A percentile compares a stretch with the other conserved stretches of the same genome.
These are phyloP conservation scores for Phalaenopsis hybrid DNA, from an alignment of 116 monocot species.

Conservation along the genomic window DNA sequence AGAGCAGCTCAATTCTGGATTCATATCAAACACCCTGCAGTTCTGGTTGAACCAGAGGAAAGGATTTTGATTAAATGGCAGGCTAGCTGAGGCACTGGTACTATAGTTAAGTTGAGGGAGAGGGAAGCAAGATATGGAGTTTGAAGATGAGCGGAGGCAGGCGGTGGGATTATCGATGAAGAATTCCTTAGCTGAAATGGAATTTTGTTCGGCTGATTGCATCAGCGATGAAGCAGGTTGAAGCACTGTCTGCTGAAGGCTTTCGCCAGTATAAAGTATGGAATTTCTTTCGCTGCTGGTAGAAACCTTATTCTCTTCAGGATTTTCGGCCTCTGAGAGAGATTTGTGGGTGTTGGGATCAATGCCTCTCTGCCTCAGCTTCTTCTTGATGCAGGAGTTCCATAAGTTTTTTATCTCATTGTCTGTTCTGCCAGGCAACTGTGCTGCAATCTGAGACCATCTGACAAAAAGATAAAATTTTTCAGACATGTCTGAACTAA, in stretches of 20 bases:
- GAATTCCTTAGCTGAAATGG: constrained; percentile 10
- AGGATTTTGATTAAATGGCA: constrained; percentile 15
- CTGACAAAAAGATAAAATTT: constrained; percentile 11
- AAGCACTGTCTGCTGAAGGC: neutral
- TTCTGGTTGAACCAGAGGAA: constrained; percentile 41
- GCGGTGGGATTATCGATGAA: constrained; percentile 9
- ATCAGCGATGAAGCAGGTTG: neutral
- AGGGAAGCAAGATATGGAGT: constrained; percentile 6
- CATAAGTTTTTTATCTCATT: constrained; percentile 93
- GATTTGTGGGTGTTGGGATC: constrained; percentile 78
- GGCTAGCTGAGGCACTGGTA: neutral
- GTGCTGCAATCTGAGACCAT: constrained; percentile 92
- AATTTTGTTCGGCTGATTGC: constrained; percentile 6
- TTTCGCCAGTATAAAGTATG: neutral
- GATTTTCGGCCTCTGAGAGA: constrained; percentile 21
- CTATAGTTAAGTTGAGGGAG: constrained; percentile 11
- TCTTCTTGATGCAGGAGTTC: constrained; percentile 94
- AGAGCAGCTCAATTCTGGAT: constrained; percentile 30
- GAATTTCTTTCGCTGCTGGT: constrained; percentile 8
- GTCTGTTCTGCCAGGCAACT: constrained; percentile 78
- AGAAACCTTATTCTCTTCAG: constrained; percentile 10
- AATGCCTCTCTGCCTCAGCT: constrained; percentile 77
- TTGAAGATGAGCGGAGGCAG: neutral
- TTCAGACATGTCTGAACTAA: neutral
- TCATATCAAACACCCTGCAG: constrained; percentile 20